These are phyloP conservation scores for Ascochyta clinopodiicola DNA, from an alignment of 2,329 filamentous ascomycete genomes.

Conservation along the genomic window DNA sequence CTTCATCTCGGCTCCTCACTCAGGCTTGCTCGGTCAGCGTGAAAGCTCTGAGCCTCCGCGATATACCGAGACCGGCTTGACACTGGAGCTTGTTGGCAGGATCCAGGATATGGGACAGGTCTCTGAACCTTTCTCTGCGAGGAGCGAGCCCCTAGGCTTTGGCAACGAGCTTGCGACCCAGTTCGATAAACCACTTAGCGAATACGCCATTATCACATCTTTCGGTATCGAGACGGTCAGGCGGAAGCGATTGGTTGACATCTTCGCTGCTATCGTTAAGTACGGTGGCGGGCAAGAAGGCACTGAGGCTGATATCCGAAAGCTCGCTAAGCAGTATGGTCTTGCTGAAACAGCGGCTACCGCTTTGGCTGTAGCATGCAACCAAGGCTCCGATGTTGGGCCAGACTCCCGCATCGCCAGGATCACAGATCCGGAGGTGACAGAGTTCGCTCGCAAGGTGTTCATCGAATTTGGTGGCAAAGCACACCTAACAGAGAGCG, in stretches of 20 bases:
- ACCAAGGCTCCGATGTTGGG: conserved; percentile 84
- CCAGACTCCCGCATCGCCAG: conserved; percentile 71
- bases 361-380: conserved; percentile 91
- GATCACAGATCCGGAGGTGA: conserved; percentile 80
- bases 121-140: conserved; percentile 68
- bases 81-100: conserved; percentile 75
- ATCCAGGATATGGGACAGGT: conserved; percentile 81
- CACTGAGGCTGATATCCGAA: conserved; percentile 79
- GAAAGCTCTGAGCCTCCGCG: conserved; percentile 60
- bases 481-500: conserved; percentile 81
- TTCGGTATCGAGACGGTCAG: conserved; percentile 87
- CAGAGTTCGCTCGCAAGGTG: conserved; percentile 82
- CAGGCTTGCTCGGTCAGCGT: conserved; percentile 75
- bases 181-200: conserved; percentile 80
- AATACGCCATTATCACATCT: conserved; percentile 91
- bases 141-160: conserved; percentile 75
- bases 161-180: conserved; percentile 97
- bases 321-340: conserved; percentile 85
- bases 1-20: conserved; percentile 87
- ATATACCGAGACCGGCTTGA: conserved; percentile 82
- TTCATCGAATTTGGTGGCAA: conserved; percentile 95
- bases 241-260: conserved; percentile 83
- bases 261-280: conserved; percentile 83
- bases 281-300: conserved; percentile 77
- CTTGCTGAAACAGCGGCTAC: conserved; percentile 88